Evolutionary conservation across 306 rosid genomes (phyloP), one percentile per base, ranked within the genome.

Genomic region (Argentina anserina): DNA sequence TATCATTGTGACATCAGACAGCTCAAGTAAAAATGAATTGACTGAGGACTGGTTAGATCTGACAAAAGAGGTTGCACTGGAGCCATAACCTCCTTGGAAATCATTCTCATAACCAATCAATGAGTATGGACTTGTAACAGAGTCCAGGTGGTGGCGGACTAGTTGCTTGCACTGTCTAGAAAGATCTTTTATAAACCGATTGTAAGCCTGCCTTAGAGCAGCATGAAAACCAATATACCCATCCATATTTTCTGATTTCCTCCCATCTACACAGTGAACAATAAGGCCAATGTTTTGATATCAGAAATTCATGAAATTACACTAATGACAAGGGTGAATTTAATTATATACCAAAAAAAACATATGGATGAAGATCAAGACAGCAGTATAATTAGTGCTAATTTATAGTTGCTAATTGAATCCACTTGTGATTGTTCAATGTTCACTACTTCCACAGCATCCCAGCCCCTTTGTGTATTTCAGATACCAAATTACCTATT

Each of bases 81-180:
- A 75, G 77, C 83, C 80, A 67, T 72, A 75, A 15, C 83, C 70
- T 26, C 80, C 80, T 79, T 89, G 92, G 74, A 82, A 81, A 47
- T 90, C 90, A 59, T 82, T 90, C 71, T 82, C 86, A 39, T 89
- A 85, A 85, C 95, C 90, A 76, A 90, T 95, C 84, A 88, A 90
- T 55, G 99, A 94, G 76, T 94, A 91, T 65, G 97, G 97, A 80
- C 99, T 91, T 37, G 97, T 94, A 80, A 87, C 97, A 69, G 97
- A 89, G 80, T 94, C 95, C 65, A 94, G 89, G 79, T 94, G 99
- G 82, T 94, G 95, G 72, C 92, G 79, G 68, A 91, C 92, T 69
- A 94, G 87, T 73, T 86, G 85, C 85, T 94, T 94, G 95, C 92
- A 88, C 68, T 94, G 89, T 85, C 83, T 91, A 58, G 95, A 86